Conservation (phyloP, 305 asterid genomes). For the Fraxinus ornus region DNA sequence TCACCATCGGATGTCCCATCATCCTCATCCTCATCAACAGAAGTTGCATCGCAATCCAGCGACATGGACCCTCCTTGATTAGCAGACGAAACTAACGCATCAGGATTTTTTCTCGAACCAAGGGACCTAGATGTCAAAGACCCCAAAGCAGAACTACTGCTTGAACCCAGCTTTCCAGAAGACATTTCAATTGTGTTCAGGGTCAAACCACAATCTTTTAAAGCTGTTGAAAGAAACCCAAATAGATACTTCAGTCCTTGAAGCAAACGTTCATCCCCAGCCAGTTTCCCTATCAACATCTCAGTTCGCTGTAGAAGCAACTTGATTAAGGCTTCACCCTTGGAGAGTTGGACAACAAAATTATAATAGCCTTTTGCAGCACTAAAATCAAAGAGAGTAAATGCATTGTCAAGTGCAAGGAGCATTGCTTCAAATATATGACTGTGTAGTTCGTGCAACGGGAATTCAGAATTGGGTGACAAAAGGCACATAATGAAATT, state of each 20-base stretch:
- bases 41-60: conserved; percentile 93
- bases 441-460: conserved; percentile 53
- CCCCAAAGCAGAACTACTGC: conserved; percentile 59
- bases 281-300: conserved; percentile 69
- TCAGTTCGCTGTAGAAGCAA: conserved; percentile 64
- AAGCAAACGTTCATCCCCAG: conserved; percentile 67
- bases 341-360: conserved; percentile 71
- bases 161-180: conserved; percentile 53
- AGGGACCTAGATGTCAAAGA: conserved; percentile 59
- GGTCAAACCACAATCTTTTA: conserved; percentile 65
- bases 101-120: conserved; percentile 68
- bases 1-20: conserved; percentile 99
- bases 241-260: conserved; percentile 81
- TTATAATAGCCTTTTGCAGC: conserved; percentile 61
- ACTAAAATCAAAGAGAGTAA: conserved; percentile 58
- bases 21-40: conserved; percentile 97
- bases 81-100: conserved; percentile 66
- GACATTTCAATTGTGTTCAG: conserved; percentile 48
- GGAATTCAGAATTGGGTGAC: conserved; percentile 46
- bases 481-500: conserved; percentile 64
- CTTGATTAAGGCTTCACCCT: conserved; percentile 68
- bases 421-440: conserved; percentile 81
- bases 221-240: conserved; percentile 61
- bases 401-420: conserved; percentile 80
- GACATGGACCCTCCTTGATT: conserved; percentile 68